Evolutionary conservation across 1,139 yeast genomes (phyloP).

Genomic region (Diutina siamensis): DNA sequence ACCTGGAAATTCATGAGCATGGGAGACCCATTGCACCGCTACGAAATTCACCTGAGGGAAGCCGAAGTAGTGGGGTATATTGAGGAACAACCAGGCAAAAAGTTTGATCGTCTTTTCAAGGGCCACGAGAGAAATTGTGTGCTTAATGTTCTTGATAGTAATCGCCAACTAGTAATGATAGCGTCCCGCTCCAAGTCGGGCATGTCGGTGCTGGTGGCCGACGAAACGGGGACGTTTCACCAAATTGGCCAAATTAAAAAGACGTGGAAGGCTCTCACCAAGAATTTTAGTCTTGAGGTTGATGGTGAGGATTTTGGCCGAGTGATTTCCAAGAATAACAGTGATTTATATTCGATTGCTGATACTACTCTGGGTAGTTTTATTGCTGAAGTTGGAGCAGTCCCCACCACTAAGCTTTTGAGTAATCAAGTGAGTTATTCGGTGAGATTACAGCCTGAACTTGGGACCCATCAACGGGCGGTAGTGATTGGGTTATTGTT

Average conservation of each 20-base stretch:
- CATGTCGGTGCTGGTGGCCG: neutral
- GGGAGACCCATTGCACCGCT: slow-evolving; percentile 3
- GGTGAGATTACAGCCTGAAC: neutral
- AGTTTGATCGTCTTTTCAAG: neutral
- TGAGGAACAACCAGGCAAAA: neutral
- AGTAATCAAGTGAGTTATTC: neutral
- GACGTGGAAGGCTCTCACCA: neutral
- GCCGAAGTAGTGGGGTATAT: neutral
- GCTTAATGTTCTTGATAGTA: neutral
- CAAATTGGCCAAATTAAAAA: neutral
- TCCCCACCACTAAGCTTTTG: neutral
- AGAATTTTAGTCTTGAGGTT: neutral
- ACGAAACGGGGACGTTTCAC: neutral
- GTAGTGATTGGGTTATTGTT: neutral
- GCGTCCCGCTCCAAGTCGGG: neutral
- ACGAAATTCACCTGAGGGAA: neutral
- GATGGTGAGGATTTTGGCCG: neutral
- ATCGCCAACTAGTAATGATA: neutral
- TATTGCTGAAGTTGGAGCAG: neutral
- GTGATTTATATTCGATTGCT: neutral
- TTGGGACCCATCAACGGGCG: neutral
- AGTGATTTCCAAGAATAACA: neutral
- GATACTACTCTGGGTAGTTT: neutral
- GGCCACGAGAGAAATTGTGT: neutral
- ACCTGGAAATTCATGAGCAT: slow-evolving; percentile 2